Evolutionary conservation across 306 rosid genomes (phyloP).

Genomic region (Glycine soja): DNA sequence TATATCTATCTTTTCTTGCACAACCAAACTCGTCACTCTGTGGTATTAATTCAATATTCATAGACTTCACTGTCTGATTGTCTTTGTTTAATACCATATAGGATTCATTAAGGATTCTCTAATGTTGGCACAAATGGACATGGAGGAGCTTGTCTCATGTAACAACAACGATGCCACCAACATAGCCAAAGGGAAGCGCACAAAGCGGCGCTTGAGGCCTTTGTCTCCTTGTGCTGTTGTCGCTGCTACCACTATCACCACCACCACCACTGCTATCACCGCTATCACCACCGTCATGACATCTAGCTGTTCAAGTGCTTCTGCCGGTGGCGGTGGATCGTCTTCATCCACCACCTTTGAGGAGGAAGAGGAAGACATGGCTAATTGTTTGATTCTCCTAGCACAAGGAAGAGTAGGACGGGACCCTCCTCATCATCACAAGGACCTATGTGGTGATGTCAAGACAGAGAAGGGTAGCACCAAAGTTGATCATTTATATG

Average conservation of each 20-base stretch:
- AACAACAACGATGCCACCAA: slow-evolving; percentile 31
- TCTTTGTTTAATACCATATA: background rate
- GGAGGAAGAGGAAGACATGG: slow-evolving; percentile 93
- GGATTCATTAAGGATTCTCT: background rate
- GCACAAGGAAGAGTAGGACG: slow-evolving; percentile 59
- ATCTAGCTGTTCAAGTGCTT: slow-evolving; percentile 70
- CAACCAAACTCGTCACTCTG: background rate
- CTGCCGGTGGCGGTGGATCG: slow-evolving; percentile 46
- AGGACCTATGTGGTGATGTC: background rate
- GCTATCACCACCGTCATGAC: slow-evolving; percentile 27
- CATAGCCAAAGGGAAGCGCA: slow-evolving; percentile 66
- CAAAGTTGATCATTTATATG: slow-evolving; percentile 47
- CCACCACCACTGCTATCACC: background rate
- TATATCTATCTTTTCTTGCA: background rate
- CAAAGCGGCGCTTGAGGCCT: slow-evolving; percentile 65
- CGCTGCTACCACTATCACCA: background rate
- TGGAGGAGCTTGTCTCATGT: slow-evolving; percentile 51
- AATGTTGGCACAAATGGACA: slow-evolving; percentile 45
- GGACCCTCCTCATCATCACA: background rate
- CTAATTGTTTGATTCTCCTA: slow-evolving; percentile 85
- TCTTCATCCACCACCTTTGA: slow-evolving; percentile 56
- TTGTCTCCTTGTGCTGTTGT: slow-evolving; percentile 47
- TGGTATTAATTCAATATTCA: background rate
- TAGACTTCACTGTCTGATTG: slow-evolving; percentile 15
- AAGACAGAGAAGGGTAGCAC: background rate